Evolutionary conservation across 164 flowering plant species (phyloP), one percentile per base, ranked within the genome.

Genomic region (Liquidambar formosana): DNA sequence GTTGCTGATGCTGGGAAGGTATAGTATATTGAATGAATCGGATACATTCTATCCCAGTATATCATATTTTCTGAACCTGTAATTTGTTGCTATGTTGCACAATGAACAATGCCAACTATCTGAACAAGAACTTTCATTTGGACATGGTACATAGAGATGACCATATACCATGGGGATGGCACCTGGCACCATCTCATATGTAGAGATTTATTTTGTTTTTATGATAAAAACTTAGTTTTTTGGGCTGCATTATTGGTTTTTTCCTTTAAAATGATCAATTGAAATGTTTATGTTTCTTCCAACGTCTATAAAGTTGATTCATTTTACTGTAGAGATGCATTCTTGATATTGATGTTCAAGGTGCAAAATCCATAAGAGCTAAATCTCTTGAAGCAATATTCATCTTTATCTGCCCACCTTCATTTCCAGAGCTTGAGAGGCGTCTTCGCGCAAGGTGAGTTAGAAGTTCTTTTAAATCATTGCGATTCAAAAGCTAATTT

Each of bases 301-400:
- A 58, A 64, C 8, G 52, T 60, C 64, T 46, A 69, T 53, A 15
- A 58, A 33, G 10, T 64, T 65, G 33, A 4, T 70, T 10, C 11
- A 48, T 46, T 76, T 73, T 38, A 12, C 47, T 84, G 83, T 74
- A 96, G 98, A 88, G 95, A 79, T 96, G 99, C 82, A 92, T 96
- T 70, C 94, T 96, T 63, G 99, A 96, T 83, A 93, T 96, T 64
- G 99, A 96, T 83, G 98, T 96, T 75, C 99, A 93, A 93, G 99
- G 99, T 23, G 98, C 98, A 65, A 85, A 86, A 76, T 86, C 89
- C 12, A 96, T 95, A 66, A 89, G 87, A 75, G 89, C 89, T 63
- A 89, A 87, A 77, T 73, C 95, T 68, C 87, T 96, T 68, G 97
- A 93, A 64, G 98, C 97, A 45, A 78, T 87, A 64, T 96, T 88